Percentiles rank a stretch among this genome's conserved stretches.
Conservation (phyloP, 768 basidiomycete genomes). For the Mycena maculata region DNA sequence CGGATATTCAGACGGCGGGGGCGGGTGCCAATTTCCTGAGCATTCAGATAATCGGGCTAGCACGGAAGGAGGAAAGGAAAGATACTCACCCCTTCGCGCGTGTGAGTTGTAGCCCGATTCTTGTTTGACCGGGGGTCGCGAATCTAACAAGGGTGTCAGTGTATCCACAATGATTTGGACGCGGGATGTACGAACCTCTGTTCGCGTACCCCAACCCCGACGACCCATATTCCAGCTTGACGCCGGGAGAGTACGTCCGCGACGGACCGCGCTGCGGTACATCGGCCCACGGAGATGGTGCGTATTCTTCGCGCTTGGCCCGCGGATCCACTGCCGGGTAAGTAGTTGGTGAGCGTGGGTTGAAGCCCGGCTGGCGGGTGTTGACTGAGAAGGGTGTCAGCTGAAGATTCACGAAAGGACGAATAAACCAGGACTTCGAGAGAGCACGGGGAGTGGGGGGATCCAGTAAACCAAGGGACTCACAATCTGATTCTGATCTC, state of each 20-base stretch:
- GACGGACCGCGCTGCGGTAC: background rate
- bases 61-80: no score
- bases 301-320: conserved; percentile 9
- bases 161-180: no score
- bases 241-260: background rate
- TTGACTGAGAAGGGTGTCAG: background rate
- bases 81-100: no score
- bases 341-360: background rate
- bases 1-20: background rate
- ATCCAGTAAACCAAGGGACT: background rate
- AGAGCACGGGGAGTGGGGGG: no score
- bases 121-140: no score
- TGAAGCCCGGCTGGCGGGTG: background rate
- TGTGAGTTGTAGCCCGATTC: no score
- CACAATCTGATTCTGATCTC: background rate
- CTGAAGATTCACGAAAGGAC: no score
- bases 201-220: background rate
- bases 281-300: background rate
- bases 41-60: background rate
- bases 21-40: background rate
- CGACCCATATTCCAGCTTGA: background rate
- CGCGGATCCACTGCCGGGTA: background rate
- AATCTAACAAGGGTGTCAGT: no score
- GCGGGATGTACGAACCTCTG: background rate
- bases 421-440: no score